Evolutionary conservation across 2,329 filamentous ascomycete species (phyloP), one percentile per base, ranked within the genome.

Genomic region (Plectosphaerella sp.): DNA sequence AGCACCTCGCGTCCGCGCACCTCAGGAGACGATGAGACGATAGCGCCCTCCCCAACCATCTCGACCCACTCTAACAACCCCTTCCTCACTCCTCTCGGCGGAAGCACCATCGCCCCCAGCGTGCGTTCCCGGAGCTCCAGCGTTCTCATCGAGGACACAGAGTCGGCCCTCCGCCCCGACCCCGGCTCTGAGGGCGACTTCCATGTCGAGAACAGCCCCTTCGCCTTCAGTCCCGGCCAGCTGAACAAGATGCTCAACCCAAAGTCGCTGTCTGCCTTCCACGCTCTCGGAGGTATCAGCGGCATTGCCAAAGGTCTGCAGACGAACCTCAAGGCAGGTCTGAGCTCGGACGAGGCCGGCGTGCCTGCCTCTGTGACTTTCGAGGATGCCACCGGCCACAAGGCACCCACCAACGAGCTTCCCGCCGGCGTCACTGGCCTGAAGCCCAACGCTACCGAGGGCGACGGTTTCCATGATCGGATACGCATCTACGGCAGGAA

Each of bases 211-310:
- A 91, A 89, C 63, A 91, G 89, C 64, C 84, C 80, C 45, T 91
- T 91, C 58, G 88, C 86, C 4, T 91, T 88, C 60, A 81, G 84
- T 1, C 86, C 86, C 1, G 88, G 88, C 5, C 87, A 91, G 54
- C 69, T 92, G 61, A 84, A 83, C 58, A 91, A 91, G 67, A 70
- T 91, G 20, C 73, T 89, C 52, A 90, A 90, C 55, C 88, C 88
- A 0, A 91, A 91, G 69, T 90, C 79, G 58, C 71, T 89, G 54
- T 72, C 78, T 16, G 88, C 86, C 8, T 89, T 89, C 57, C 79
- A 84, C 59, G 86, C 86, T 3, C 66, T 92, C 4, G 88, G 88
- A 52, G 88, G 88, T 45, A 64, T 91, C 10, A 68, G 71, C 16
- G 88, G 88, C 3, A 67, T 92, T 39, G 86, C 88, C 62, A 86